Evolutionary conservation across 2,329 filamentous ascomycete genomes (phyloP).

Genomic region (Calonectria fujianensis): DNA sequence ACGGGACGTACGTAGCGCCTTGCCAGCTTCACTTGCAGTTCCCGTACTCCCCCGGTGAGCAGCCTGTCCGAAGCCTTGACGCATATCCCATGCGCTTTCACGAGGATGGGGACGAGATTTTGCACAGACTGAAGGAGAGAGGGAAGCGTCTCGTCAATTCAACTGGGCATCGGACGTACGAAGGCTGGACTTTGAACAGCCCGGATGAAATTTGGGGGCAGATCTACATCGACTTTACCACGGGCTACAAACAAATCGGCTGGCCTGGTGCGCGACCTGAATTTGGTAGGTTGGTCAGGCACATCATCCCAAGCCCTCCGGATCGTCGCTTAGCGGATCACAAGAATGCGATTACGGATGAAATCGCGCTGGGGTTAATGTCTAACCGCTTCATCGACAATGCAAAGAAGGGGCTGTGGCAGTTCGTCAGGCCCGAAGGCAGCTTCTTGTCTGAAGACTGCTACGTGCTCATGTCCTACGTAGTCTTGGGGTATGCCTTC

Average conservation of each 20-base stretch:
- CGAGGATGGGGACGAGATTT: neutral
- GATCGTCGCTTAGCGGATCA: neutral
- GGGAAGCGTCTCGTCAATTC: neutral
- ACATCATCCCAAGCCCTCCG: neutral
- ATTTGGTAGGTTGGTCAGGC: neutral
- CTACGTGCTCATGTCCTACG: neutral
- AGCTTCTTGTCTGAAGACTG: neutral
- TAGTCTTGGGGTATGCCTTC: neutral
- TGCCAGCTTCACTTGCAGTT: neutral
- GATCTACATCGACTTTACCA: neutral
- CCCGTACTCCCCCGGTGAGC: neutral
- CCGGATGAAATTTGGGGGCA: neutral
- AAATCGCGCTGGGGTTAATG: neutral
- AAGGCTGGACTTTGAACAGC: neutral
- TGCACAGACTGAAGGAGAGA: neutral
- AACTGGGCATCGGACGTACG: neutral
- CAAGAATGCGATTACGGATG: neutral
- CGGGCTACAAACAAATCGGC: neutral
- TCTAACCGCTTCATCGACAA: neutral
- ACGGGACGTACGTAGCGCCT: neutral
- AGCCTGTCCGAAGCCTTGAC: neutral
- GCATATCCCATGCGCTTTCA: neutral
- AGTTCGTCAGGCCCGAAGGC: neutral
- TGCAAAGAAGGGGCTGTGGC: constrained; percentile 1
- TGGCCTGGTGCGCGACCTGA: neutral